Base-by-base conservation (phyloP, 352 stramenopile genomes). In the Globisporangium rhizosaccharum region DNA sequence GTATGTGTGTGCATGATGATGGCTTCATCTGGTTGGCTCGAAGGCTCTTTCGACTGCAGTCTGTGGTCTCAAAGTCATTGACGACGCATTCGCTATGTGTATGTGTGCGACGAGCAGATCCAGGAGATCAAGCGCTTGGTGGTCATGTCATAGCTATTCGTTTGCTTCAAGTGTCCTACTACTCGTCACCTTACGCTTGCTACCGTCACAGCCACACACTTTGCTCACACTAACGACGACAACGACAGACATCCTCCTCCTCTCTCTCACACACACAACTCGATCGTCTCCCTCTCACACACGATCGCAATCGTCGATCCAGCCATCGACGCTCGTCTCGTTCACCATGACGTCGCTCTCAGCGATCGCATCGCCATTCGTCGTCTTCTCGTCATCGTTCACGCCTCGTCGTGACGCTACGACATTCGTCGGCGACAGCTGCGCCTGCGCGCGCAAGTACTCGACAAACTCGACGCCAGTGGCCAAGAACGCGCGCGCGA, bases 81-180 rank as follows among this genome's bases (percentile, higher is more conserved):
- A 46, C 47, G 25, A 23, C n/a, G 20, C 4, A 28, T 12, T 3
- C 26, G 36, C 25, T 10, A 20, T 1, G 9, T 23, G 23, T n/a
- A 7, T 15, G 52, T 17, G 18, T 12, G 42, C 28, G n/a, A 25
- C 49, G 18, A 55, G 23, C 56, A 90, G 83, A 88, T 90, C 57
- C 70, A 87, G 51, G 81, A 93, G 76, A 88, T 91, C 51, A 81
- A 75, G 53, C 79, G 81, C 14, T 63, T 93, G 23, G 82, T 93
- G 62, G n/a, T n/a, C n/a, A n/a, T n/a, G n/a, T n/a, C n/a, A 44
- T 14, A 44, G 8, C 37, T 8, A 44, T 12, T 44, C 37, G 37
- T 44, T 44, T 44, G 12, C 37, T 44, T 44, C n/a, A n/a, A n/a
- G n/a, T n/a, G n/a, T n/a, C n/a, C n/a, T n/a, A n/a, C n/a, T n/a